phyloP scores from a whole-genome alignment of 768 basidiomycete species.

The Termitomyces sp. region DNA sequence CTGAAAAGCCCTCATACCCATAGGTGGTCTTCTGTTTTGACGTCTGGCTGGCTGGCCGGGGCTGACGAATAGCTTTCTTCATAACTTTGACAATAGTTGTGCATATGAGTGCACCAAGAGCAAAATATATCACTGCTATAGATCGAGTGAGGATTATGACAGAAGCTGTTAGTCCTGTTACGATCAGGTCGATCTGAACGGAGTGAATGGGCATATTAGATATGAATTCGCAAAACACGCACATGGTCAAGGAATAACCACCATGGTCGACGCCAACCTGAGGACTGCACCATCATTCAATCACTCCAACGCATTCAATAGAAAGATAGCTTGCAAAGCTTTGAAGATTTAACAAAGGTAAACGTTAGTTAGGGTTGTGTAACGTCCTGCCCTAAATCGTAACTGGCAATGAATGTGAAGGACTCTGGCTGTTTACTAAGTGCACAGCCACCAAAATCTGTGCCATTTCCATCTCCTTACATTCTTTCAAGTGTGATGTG shows the following conservation, averaged over 20 bases:
- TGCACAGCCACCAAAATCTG: too few species aligned
- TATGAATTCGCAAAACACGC: slow-evolving; percentile 4
- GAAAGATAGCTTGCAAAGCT: too few species aligned
- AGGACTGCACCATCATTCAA: neutral
- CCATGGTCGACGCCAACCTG: slow-evolving; percentile 16
- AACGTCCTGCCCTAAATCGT: too few species aligned
- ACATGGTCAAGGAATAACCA: slow-evolving; percentile 39
- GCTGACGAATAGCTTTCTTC: slow-evolving; percentile 60
- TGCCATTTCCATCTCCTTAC: too few species aligned
- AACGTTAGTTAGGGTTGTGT: too few species aligned
- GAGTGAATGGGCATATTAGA: neutral
- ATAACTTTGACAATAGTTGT: slow-evolving; percentile 52
- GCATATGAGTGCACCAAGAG: slow-evolving; percentile 52
- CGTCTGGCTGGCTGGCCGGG: slow-evolving; percentile 42
- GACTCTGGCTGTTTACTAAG: too few species aligned
- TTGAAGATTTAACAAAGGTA: too few species aligned
- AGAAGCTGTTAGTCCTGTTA: slow-evolving; percentile 44
- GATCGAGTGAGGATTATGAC: slow-evolving; percentile 59
- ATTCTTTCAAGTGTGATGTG: too few species aligned
- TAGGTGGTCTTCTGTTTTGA: slow-evolving; percentile 50
- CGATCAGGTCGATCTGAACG: slow-evolving; percentile 51
- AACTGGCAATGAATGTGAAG: too few species aligned
- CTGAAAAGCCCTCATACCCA: slow-evolving; percentile 43
- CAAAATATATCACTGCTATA: slow-evolving; percentile 56
- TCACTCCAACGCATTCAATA: too few species aligned